Evolutionary conservation across 163 green algal species (phyloP).

Genomic region (Coccomyxa subellipsoidea): DNA sequence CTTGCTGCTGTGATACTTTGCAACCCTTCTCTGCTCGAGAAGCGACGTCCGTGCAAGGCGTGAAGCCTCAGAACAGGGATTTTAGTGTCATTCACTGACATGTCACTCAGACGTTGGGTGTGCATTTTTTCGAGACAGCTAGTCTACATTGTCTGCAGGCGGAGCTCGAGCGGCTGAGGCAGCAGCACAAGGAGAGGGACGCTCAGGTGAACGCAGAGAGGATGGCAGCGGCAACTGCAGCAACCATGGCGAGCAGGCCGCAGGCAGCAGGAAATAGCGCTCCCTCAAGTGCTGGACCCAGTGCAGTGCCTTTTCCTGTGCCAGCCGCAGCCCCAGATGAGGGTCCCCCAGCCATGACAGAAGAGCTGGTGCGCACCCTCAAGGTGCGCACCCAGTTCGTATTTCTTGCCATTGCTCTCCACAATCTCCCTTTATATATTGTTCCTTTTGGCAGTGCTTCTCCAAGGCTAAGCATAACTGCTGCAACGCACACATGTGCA

Average conservation of each 20-base stretch:
- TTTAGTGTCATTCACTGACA: too few species aligned
- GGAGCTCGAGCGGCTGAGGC: conserved; percentile 22
- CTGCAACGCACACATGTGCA: not conserved
- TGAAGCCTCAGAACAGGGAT: too few species aligned
- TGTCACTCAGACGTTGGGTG: too few species aligned
- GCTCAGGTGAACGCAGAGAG: conserved; percentile 1
- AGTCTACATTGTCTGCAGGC: not conserved
- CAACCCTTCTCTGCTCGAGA: not conserved
- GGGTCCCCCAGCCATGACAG: conserved; percentile 18
- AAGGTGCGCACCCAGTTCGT: conserved; percentile 39
- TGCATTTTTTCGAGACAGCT: too few species aligned
- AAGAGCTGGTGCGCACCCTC: conserved; percentile 53
- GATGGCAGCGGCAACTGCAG: not conserved
- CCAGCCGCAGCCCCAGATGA: not conserved
- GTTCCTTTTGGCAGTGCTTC: too few species aligned
- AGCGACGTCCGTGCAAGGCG: not conserved
- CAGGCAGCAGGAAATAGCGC: not conserved
- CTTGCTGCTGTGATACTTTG: not conserved
- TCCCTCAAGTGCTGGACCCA: not conserved
- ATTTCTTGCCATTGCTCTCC: not conserved
- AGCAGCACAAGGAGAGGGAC: conserved; percentile 7
- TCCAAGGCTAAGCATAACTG: too few species aligned
- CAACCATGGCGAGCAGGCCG: not conserved
- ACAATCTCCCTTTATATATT: too few species aligned
- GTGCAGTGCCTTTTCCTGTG: not conserved